Evolutionary conservation across 192 early-diverging fungal species (phyloP).

Genomic region (Rhizophagus sp.): DNA sequence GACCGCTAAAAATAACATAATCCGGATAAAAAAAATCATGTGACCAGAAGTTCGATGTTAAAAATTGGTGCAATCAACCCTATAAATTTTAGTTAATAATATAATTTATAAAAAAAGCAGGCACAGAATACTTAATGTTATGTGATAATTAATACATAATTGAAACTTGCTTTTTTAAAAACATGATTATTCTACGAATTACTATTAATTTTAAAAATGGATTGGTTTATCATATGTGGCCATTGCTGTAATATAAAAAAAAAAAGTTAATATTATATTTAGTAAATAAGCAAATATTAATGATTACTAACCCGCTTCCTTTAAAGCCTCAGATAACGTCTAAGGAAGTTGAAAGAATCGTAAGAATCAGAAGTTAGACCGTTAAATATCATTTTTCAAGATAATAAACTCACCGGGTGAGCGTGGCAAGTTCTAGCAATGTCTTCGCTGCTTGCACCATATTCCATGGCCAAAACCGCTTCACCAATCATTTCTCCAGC

Average conservation of each 20-base stretch:
- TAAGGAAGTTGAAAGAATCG: constrained; percentile 28
- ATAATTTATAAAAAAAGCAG: neutral
- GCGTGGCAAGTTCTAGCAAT: constrained; percentile 97
- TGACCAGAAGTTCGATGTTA: no score
- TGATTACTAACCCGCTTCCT: constrained; percentile 73
- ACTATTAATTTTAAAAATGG: constrained; percentile 26
- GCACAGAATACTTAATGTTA: neutral
- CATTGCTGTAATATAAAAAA: constrained; percentile 24
- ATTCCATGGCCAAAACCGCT: constrained; percentile 96
- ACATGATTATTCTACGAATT: neutral
- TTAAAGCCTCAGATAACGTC: constrained; percentile 96
- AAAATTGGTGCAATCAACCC: no score
- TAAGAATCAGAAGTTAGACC: neutral
- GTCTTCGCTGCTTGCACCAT: constrained; percentile 97
- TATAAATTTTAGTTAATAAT: neutral
- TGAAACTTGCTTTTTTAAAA: neutral
- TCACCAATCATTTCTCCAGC: constrained; percentile 99
- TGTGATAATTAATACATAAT: neutral
- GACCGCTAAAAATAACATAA: no score
- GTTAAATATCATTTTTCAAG: constrained; percentile 6
- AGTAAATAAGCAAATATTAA: neutral
- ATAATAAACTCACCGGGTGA: constrained; percentile 64
- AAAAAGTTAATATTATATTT: neutral
- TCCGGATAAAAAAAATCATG: no score
- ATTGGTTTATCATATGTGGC: constrained; percentile 33